phyloP scores from a whole-genome alignment of 2,329 filamentous ascomycete species.

The Aspergillus cejpii region DNA sequence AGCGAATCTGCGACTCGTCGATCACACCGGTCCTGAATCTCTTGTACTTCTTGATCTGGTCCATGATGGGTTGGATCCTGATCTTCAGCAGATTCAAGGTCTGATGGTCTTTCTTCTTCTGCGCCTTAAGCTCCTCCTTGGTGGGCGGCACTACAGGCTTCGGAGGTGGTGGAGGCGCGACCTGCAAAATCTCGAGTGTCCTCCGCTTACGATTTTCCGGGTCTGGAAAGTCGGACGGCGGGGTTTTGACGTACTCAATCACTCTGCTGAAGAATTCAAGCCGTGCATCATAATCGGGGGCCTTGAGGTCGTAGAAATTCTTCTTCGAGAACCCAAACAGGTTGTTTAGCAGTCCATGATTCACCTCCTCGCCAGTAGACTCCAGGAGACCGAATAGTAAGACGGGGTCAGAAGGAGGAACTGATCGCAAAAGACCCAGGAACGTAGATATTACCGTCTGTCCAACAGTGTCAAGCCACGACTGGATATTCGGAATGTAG shows the following conservation, averaged over 20 bases:
- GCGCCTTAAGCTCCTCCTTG: constrained; percentile 71
- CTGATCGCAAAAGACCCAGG: constrained; percentile 68
- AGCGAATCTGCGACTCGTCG: constrained; percentile 64
- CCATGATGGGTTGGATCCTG: constrained; percentile 88
- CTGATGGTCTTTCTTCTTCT: constrained; percentile 76
- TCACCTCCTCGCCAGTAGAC: constrained; percentile 55
- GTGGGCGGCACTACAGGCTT: constrained; percentile 56
- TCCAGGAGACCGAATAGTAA: constrained; percentile 83
- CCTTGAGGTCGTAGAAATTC: constrained; percentile 64
- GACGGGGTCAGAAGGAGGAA: constrained; percentile 85
- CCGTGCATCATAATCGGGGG: constrained; percentile 59
- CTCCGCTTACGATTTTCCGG: constrained; percentile 80
- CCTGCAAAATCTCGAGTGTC: constrained; percentile 66
- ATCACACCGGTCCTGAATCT: constrained; percentile 79
- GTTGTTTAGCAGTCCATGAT: constrained; percentile 60
- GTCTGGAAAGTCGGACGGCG: constrained; percentile 80
- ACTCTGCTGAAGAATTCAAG: constrained; percentile 72
- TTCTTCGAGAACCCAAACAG: constrained; percentile 80
- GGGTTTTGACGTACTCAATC: constrained; percentile 67
- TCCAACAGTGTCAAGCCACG: constrained; percentile 72
- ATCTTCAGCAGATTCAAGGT: constrained; percentile 83
- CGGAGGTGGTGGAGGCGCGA: constrained; percentile 66
- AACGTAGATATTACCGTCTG: constrained; percentile 67
- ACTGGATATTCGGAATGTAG: constrained; percentile 82
- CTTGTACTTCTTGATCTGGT: constrained; percentile 90